A percentile compares a stretch with the other conserved stretches of the same genome.
Evolutionary conservation across 2,329 filamentous ascomycete genomes (phyloP).

Genomic region (Sporothrix schenckii): DNA sequence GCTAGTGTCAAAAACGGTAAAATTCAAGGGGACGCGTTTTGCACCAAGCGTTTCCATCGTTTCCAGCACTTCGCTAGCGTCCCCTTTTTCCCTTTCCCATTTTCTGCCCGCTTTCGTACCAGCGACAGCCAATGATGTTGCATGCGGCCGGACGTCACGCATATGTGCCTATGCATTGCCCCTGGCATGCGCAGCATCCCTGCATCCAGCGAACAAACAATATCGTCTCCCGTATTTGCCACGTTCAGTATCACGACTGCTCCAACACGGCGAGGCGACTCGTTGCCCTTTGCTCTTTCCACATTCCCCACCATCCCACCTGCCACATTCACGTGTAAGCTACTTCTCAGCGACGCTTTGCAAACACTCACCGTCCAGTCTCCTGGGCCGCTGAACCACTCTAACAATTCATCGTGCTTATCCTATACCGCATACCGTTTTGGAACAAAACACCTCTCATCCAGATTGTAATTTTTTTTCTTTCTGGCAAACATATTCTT

Average conservation of each 20-base stretch:
- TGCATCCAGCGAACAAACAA: neutral
- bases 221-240: neutral
- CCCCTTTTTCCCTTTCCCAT: constrained; percentile 7
- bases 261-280: neutral
- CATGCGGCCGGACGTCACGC: neutral
- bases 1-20: constrained; percentile 19
- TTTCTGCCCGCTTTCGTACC: neutral
- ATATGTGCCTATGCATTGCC: neutral
- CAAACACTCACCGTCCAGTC: constrained; percentile 10
- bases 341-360: neutral
- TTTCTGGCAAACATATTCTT: neutral
- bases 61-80: neutral
- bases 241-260: neutral
- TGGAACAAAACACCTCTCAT: neutral
- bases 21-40: constrained; percentile 29
- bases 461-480: no score
- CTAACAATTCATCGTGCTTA: neutral
- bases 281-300: constrained; percentile 1
- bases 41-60: constrained; percentile 17
- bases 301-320: neutral
- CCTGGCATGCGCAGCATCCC: constrained; percentile 25
- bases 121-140: constrained; percentile 2
- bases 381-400: neutral
- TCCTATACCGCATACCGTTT: neutral
- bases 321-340: constrained; percentile 2